Evolutionary conservation across 306 rosid species (phyloP), one percentile per base, ranked within the genome.

Genomic region (Chamaecrista fasciculata): DNA sequence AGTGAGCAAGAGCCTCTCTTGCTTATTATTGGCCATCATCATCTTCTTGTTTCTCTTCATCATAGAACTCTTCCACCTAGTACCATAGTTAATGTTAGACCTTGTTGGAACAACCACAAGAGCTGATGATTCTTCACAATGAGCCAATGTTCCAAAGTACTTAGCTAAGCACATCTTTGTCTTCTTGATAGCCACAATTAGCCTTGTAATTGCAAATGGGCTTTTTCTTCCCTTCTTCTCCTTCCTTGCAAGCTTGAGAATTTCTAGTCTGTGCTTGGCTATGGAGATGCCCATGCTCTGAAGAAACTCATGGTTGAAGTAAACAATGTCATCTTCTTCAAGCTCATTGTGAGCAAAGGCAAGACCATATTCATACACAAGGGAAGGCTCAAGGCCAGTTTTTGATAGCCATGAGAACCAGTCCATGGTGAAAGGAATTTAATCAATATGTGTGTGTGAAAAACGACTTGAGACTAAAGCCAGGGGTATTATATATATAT

Each of bases 281-380:
- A 88, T 87, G 83, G 97, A 88, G 74, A 94, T 89, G 1, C 99
- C 97, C 95, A 94, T 88, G 91, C 97, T 94, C 52, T 82, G 91
- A 8, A 94, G 97, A 63, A 94, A 94, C 79, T 94, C 99, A 33
- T 94, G 97, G 91, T 88, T 94, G 89, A 91, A 91, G 78, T 85
- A 89, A 23, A 76, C 11, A 2, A 84, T 78, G 81, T 91, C 99
- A 66, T 91, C 99, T 61, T 87, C 84, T 76, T 95, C 99, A 10
- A 95, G 92, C 87, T 94, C 95, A 39, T 94, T 91, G 78, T 87
- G 91, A 5, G 97, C 73, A 61, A 95, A 84, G 15, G 83, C 78
- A 11, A 95, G 94, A 28, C 99, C 91, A 62, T 91, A 94, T 49
- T 91, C 95, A 49, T 94, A 87, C 8, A 91, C 95, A 2, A 87